Percentiles rank a stretch among this genome's conserved stretches.
These are phyloP conservation scores for Ambrosia trifida DNA, from an alignment of 129 eudicot species.

Conservation along the genomic window DNA sequence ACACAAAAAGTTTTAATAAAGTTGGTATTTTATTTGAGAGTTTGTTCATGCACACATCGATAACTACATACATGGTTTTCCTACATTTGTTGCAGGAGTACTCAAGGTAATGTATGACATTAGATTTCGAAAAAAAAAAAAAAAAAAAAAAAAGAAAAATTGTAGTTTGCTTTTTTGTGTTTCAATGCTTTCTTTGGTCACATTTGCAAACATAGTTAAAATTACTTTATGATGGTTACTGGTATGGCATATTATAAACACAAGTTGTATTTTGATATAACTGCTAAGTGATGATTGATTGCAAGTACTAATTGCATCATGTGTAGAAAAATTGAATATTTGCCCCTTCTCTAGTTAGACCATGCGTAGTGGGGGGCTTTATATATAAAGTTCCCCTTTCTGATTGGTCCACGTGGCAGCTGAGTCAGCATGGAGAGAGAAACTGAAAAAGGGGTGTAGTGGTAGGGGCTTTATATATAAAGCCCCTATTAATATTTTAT, in stretches of 20 bases:
- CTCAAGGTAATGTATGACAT: slow-evolving; percentile 55
- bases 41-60: too few relatives aligned
- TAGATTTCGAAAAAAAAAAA: too few relatives aligned
- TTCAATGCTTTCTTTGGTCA: neutral
- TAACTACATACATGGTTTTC: slow-evolving; percentile 36
- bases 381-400: too few relatives aligned
- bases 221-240: slow-evolving; percentile 4
- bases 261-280: slow-evolving; percentile 7
- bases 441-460: too few relatives aligned
- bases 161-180: neutral
- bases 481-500: too few relatives aligned
- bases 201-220: slow-evolving; percentile 11
- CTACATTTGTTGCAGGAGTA: slow-evolving; percentile 83
- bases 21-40: too few relatives aligned
- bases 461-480: too few relatives aligned
- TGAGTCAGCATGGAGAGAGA: too few relatives aligned
- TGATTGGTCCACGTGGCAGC: too few relatives aligned
- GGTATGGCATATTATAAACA: neutral
- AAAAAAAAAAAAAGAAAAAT: too few relatives aligned
- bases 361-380: too few relatives aligned
- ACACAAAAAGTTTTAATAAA: too few relatives aligned
- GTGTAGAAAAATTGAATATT: slow-evolving; percentile 5
- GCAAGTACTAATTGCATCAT: neutral
- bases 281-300: slow-evolving; percentile 1
- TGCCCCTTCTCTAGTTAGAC: neutral